phyloP scores from a whole-genome alignment of 1,139 yeast species.

The Kazachstania sp. region DNA sequence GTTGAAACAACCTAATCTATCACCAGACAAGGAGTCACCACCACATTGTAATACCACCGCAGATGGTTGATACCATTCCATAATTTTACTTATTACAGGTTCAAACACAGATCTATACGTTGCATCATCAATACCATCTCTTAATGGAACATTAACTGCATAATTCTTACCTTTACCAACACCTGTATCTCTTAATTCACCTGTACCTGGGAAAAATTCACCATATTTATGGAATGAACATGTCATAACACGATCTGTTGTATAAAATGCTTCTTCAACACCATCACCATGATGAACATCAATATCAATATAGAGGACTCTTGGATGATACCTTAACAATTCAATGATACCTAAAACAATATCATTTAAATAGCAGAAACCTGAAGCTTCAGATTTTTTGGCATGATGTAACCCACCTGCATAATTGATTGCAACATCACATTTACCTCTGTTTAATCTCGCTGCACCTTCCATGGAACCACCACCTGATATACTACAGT shows the following conservation, averaged over 20 bases:
- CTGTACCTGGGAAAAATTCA: constrained; percentile 94
- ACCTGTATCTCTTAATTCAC: constrained; percentile 81
- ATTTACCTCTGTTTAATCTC: constrained; percentile 80
- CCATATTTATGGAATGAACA: constrained; percentile 96
- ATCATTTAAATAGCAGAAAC: constrained; percentile 88
- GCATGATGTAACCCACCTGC: constrained; percentile 98
- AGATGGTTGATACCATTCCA: constrained; percentile 91
- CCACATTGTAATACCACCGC: constrained; percentile 90
- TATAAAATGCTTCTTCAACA: constrained; percentile 94
- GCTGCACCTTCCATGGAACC: constrained; percentile 98
- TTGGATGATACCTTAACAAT: constrained; percentile 79
- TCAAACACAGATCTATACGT: constrained; percentile 82
- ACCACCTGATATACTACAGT: constrained; percentile 90
- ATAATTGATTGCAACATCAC: constrained; percentile 93
- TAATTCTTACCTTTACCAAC: constrained; percentile 84
- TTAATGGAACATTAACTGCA: constrained; percentile 78
- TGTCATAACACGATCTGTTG: constrained; percentile 96
- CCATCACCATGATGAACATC: constrained; percentile 99
- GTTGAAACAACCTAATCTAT: constrained; percentile 86
- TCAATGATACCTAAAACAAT: constrained; percentile 88
- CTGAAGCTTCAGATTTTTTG: constrained; percentile 89
- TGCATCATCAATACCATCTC: constrained; percentile 90
- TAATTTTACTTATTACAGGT: constrained; percentile 69
- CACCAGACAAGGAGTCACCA: constrained; percentile 89
- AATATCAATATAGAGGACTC: constrained; percentile 91